A percentile compares a stretch with the other conserved stretches of the same genome.
Conservation (phyloP, 2,329 filamentous ascomycete species). For the Alternaria sp. region DNA sequence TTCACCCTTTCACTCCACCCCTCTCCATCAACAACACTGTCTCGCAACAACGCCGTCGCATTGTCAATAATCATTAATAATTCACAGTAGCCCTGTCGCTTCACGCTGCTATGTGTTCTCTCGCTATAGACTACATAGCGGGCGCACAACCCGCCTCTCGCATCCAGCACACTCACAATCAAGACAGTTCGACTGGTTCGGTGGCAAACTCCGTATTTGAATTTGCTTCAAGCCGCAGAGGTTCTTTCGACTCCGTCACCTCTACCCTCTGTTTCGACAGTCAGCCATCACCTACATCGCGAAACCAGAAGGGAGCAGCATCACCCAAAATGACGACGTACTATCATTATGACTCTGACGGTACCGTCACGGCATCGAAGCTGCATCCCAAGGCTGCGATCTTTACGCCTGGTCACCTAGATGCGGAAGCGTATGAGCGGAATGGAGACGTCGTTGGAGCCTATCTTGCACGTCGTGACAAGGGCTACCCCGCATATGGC, state of each 20-base stretch:
- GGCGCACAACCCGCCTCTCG: neutral
- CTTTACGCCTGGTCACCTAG: neutral
- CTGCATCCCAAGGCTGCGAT: neutral
- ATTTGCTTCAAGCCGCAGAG: neutral
- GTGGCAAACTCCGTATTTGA: neutral
- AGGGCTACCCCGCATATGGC: neutral
- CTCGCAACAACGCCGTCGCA: neutral
- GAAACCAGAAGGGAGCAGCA: neutral
- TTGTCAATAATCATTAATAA: neutral
- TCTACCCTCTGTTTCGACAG: neutral
- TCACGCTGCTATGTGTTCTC: slow-evolving; percentile 3
- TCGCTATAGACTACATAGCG: neutral
- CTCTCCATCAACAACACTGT: neutral
- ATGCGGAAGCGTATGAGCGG: neutral
- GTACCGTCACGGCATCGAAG: neutral
- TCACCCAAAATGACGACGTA: slow-evolving; percentile 7
- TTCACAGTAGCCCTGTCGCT: neutral
- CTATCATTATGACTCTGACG: slow-evolving; percentile 6
- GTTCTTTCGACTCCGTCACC: neutral
- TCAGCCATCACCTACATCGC: neutral
- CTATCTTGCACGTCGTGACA: slow-evolving; percentile 8
- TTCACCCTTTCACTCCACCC: neutral
- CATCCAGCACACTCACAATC: neutral
- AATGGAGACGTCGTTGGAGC: slow-evolving; percentile 16
- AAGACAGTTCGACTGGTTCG: neutral